Base-by-base conservation (phyloP, 345 rosid species). In the Odontarrhena argentea region DNA sequence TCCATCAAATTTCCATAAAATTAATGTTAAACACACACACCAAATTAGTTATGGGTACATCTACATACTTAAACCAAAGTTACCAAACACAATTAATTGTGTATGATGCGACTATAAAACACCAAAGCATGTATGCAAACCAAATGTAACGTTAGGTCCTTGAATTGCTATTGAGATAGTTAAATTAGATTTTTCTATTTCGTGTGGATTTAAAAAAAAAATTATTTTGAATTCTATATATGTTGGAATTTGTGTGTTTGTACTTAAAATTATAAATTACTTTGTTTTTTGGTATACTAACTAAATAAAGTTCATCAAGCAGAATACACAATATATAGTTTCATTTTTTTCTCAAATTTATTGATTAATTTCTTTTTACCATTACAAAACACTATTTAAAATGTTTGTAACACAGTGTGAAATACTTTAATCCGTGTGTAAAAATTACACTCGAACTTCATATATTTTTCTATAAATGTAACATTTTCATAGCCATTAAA, bases 21-120 rank as follows among this genome's bases (percentile, higher is more conserved):
- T 2, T n/a, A 14, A 35, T 55, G 55, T 55, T 35, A 24, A 44
- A 67, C 71, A 36, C 44, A 7, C 55, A 28, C 32, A 28, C 55
- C 63, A 67, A 34, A 45, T 67, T n/a, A 53, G 25, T 18, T 34
- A 46, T 15, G 30, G 54, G 52, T 60, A 14, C 22, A 44, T 18
- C 2, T 57, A 1, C 28, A 30, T 15, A 26, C 12, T 32, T 52
- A 41, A n/a, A 26, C 11, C 1, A 43, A 43, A 44, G 22, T 18
- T 18, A 18, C 22, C 22, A 18, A 18, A 18, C 44, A 67, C 63
- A 37, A 24, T 35, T 45, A 34, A 8, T 18, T 11, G 34, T 45
- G 53, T 45, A 28, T 45, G 26, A 60, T 60, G 65, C 51, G 32
- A 28, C 32, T 28, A 28, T 28, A 28, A 2, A 28, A 28, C 5